Conservation (phyloP, 768 basidiomycete species). For the Tubosaeta sp. region DNA sequence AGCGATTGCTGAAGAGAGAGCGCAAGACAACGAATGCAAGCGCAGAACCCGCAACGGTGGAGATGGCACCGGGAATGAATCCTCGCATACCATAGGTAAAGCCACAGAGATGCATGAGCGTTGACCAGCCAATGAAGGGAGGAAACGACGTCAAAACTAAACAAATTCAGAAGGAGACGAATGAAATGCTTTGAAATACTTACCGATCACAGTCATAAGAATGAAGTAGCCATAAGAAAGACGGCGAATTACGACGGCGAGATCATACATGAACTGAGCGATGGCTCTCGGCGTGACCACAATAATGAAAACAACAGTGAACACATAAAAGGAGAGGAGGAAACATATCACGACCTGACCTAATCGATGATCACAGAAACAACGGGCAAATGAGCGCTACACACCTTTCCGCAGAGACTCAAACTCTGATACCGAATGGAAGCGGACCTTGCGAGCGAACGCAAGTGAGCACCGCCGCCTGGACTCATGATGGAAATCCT, state of each 20-base stretch:
- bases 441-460: constrained; percentile 18
- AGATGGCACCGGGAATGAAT: constrained; percentile 55
- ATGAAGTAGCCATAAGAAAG: constrained; percentile 60
- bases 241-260: constrained; percentile 55
- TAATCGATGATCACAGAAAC: constrained; percentile 9
- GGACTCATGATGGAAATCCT: constrained; percentile 1
- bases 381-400: not conserved
- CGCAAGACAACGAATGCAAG: constrained; percentile 60
- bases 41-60: constrained; percentile 64
- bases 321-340: constrained; percentile 52
- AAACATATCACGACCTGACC: constrained; percentile 52
- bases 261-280: constrained; percentile 67
- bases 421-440: constrained; percentile 47
- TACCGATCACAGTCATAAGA: constrained; percentile 50
- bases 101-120: constrained; percentile 58
- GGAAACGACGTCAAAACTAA: constrained; percentile 30
- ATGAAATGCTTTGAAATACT: constrained; percentile 48
- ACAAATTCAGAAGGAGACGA: constrained; percentile 37
- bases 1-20: constrained; percentile 47
- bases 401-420: constrained; percentile 52
- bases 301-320: constrained; percentile 39
- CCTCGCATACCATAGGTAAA: constrained; percentile 83
- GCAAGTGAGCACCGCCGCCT: constrained; percentile 20
- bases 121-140: constrained; percentile 29
- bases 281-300: constrained; percentile 61